Conservation (phyloP, 1,284 basidiomycete species). For the Vanrija sp. region DNA sequence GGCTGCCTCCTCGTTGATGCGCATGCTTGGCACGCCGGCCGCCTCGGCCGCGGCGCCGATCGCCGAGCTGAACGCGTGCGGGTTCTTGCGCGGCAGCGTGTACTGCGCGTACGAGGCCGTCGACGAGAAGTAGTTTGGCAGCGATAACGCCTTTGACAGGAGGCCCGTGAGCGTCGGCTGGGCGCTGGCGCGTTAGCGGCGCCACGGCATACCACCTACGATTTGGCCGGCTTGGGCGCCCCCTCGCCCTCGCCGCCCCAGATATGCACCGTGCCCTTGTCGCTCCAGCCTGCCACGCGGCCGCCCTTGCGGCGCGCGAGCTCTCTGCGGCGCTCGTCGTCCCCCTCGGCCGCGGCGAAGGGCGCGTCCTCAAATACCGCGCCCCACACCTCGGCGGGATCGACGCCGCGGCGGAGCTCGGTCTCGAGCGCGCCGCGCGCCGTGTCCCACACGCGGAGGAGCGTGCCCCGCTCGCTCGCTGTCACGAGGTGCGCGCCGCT, state of each 20-base stretch:
- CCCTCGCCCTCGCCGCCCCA: constrained; percentile 51
- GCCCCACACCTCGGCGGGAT: constrained; percentile 88
- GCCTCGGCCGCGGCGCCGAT: constrained; percentile 48
- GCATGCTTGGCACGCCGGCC: constrained; percentile 27
- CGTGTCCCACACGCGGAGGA: constrained; percentile 85
- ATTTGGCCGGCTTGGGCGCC: constrained; percentile 1
- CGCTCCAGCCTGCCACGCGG: constrained; percentile 60
- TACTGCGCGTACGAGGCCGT: constrained; percentile 93
- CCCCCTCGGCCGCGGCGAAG: neutral
- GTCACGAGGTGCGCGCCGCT: constrained; percentile 80
- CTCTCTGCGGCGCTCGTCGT: constrained; percentile 69
- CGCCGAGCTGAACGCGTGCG: constrained; percentile 40
- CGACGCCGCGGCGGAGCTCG: constrained; percentile 81
- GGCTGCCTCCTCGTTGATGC: constrained; percentile 44
- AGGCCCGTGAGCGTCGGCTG: constrained; percentile 64
- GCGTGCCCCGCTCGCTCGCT: constrained; percentile 76
- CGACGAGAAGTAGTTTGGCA: constrained; percentile 89
- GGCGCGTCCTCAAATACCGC: constrained; percentile 52
- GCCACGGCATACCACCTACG: neutral
- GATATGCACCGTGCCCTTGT: constrained; percentile 92
- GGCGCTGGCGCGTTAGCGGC: constrained; percentile 2
- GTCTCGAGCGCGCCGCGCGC: constrained; percentile 67
- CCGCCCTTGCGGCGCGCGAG: constrained; percentile 20
- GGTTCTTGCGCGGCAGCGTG: constrained; percentile 63
- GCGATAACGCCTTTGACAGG: constrained; percentile 67